Evolutionary conservation across 2,329 filamentous ascomycete genomes (phyloP), one percentile per base, ranked within the genome.

Genomic region (Paramyrothecium roridum): DNA sequence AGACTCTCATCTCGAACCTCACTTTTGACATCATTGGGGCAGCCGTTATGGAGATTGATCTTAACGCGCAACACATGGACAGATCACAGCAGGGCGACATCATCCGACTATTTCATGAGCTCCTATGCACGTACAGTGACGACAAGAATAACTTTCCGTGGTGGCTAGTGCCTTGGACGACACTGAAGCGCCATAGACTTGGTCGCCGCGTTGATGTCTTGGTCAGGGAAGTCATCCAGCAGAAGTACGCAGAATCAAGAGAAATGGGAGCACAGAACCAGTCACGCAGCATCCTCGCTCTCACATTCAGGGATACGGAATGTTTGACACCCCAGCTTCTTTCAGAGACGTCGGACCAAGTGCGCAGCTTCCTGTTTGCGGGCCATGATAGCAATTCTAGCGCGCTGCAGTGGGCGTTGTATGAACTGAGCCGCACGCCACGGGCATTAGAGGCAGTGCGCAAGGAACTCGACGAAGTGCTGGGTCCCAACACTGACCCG

Each of bases 381-480:
- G 73, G 74, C 3, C 74, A 76, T 48, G 73, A 76, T 57, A 75
- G 74, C 3, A 74, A 73, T 2, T 69, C 67, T 37, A 71, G 68
- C 56, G 61, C 70, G 2, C 59, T 76, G 1, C 63, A 70, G 11
- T 76, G 71, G 70, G 59, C 64, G 1, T 65, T 72, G 21, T 74
- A 76, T 57, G 66, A 74, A 54, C 65, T 76, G 0, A 67, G 67
- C 3, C 65, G 65, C 3, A 65, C 66, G 0, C 71, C 74, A 0
- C 55, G 56, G 1, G 67, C 61, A 1, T 61, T 68, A 17, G 51
- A 56, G 19, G 61, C 65, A 0, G 57, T 77, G 1, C 64, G 66
- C 2, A 61, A 56, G 33, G 75, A 78, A 58, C 67, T 73, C 8
- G 67, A 75, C 54, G 54, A 56, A 19, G 50, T 76, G 6, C 68